These are phyloP conservation scores for Fusarium proliferatum DNA, from an alignment of 2,329 filamentous ascomycete species.

Conservation along the genomic window DNA sequence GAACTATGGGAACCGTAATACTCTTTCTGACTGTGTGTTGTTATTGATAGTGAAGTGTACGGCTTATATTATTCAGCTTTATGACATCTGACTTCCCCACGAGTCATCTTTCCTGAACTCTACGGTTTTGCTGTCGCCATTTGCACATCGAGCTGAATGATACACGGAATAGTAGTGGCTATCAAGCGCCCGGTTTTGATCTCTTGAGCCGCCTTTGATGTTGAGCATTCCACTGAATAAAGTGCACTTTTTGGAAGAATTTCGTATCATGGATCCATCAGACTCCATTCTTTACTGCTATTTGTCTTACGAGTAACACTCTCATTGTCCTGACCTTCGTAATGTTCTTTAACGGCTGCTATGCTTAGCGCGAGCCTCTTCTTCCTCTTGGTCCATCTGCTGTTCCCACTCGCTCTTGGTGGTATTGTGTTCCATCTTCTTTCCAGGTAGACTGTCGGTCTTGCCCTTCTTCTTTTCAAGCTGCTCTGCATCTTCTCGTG, in stretches of 20 bases:
- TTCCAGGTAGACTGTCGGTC: conserved; percentile 16
- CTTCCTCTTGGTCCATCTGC: neutral
- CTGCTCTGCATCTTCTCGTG: conserved; percentile 21
- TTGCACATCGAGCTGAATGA: fast-evolving
- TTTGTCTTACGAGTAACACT: neutral
- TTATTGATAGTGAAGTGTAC: neutral
- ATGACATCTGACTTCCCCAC: neutral
- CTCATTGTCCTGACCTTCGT: neutral
- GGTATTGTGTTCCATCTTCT: neutral
- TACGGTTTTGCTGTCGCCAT: fast-evolving
- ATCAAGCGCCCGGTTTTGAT: neutral
- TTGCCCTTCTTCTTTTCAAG: conserved; percentile 16
- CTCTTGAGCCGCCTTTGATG: fast-evolving
- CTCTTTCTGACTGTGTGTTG: neutral
- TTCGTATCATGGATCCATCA: fast-evolving
- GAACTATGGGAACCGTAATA: neutral
- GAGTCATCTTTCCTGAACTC: fast-evolving
- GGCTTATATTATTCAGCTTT: neutral
- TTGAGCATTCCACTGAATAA: neutral
- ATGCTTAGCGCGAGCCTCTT: neutral
- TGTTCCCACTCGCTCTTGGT: conserved; percentile 3
- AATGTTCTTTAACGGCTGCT: neutral
- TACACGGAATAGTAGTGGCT: fast-evolving
- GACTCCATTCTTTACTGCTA: neutral
- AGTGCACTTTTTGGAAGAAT: neutral